Evolutionary conservation across 2,329 filamentous ascomycete genomes (phyloP), one percentile per base, ranked within the genome.

Genomic region (Aureobasidium mangrovei): DNA sequence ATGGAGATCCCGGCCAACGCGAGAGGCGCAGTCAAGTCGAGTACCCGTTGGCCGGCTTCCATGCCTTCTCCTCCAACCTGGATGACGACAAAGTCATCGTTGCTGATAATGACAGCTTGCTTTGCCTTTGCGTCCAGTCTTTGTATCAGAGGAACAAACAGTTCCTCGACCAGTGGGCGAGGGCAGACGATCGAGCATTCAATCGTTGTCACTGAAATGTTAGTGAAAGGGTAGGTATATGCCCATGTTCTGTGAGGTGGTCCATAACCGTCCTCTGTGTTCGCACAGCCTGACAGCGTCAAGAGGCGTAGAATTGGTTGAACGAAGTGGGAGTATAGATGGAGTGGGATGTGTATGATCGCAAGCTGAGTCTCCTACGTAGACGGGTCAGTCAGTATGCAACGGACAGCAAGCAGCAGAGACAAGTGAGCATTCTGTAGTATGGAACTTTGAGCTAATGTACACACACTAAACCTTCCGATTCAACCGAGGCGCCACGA

Each of bases 111-210:
- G 5, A 94, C 81, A 44, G 69, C 60, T 35, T 64, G 65, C 54
- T 64, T 67, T 7, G 67, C 62, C 2, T 64, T 43, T 2, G 70
- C 59, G n/a, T 83, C 78, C 7, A 95, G 77, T 3, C 74, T 72
- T 48, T 78, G 72, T 55, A 91, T 80, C 53, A 84, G 74, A 0
- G 90, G 89, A 52, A 80, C 74, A 63, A 97, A 95, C 55, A 95
- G 80, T 53, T 81, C 78, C 44, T 81, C 75, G 5, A 88, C 86
- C 72, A 89, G 85, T 40, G 80, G 77, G 56, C 82, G 81, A 58
- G 91, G 86, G 66, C 91, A 97, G 53, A 95, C 89, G 51, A 98
- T 80, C 3, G 90, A 95, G 72, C 89, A 95, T 70, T 96, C 93
- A 54, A 95, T 81, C 0, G 90, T 88, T 0, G 91, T 97, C 64